Percentiles rank a stretch among this genome's conserved stretches.
Evolutionary conservation across 768 basidiomycete genomes (phyloP).

Genomic region (Chalciporus pseudorubinellus): DNA sequence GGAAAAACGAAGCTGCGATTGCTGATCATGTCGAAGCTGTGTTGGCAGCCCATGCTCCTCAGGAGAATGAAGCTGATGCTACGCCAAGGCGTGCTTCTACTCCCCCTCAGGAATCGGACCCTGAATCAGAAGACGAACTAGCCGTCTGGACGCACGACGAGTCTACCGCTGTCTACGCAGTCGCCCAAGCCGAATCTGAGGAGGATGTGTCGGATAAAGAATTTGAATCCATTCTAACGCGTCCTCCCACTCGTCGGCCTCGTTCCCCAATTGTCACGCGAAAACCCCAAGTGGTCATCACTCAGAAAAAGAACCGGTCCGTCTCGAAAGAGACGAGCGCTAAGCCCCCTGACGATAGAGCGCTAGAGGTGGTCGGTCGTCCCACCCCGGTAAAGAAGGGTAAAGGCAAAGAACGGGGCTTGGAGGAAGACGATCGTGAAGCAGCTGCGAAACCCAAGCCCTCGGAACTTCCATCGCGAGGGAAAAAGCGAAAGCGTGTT

Average conservation of each 20-base stretch:
- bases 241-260: slow-evolving; percentile 21
- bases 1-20: slow-evolving; percentile 8
- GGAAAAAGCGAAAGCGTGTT: slow-evolving; percentile 26
- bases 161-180: slow-evolving; percentile 37
- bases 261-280: background rate
- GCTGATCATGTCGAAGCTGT: slow-evolving; percentile 6
- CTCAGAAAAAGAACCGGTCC: slow-evolving; percentile 5
- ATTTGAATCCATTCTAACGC: slow-evolving; percentile 27
- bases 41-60: background rate
- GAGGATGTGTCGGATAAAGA: slow-evolving; percentile 29
- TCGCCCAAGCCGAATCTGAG: slow-evolving; percentile 19
- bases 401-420: slow-evolving; percentile 16
- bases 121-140: slow-evolving; percentile 51
- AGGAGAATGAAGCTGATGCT: slow-evolving; percentile 8
- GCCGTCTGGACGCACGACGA: slow-evolving; percentile 42
- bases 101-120: slow-evolving; percentile 14
- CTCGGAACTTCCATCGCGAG: slow-evolving; percentile 5
- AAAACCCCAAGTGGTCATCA: slow-evolving; percentile 12
- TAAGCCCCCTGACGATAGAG: background rate
- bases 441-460: slow-evolving; percentile 14
- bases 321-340: background rate
- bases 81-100: slow-evolving; percentile 17
- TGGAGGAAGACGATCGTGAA: background rate
- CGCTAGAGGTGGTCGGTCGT: slow-evolving; percentile 1
- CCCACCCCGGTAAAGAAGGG: slow-evolving; percentile 8